These are phyloP conservation scores for Hebeloma cylindrosporum DNA, from an alignment of 768 basidiomycete genomes.

Conservation along the genomic window DNA sequence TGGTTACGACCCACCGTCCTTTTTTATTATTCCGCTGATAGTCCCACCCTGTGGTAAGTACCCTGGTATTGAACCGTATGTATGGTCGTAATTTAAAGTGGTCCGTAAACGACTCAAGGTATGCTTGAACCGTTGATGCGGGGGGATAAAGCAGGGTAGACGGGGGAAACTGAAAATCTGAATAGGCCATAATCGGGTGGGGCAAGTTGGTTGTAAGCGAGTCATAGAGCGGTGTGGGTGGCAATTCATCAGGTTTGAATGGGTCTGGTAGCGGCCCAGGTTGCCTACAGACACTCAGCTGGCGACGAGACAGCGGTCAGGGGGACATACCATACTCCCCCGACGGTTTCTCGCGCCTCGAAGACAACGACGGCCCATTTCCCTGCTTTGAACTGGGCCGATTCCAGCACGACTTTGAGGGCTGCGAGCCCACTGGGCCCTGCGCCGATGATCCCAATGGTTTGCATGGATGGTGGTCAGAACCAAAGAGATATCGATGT, in stretches of 20 bases:
- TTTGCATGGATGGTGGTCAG: no score
- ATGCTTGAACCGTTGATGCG: conserved; percentile 61
- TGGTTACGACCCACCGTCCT: conserved; percentile 57
- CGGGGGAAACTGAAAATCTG: conserved; percentile 64
- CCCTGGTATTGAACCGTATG: conserved; percentile 62
- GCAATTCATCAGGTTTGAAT: conserved; percentile 35
- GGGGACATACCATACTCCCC: conserved; percentile 70
- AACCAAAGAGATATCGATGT: no score
- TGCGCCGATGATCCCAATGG: conserved; percentile 76
- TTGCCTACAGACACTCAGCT: no score
- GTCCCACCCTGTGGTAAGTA: conserved; percentile 46
- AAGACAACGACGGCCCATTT: conserved; percentile 65
- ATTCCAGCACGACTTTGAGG: conserved; percentile 63
- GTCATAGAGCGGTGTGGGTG: conserved; percentile 73
- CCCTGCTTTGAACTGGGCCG: conserved; percentile 52
- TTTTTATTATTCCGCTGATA: conserved; percentile 19
- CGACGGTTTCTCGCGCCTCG: conserved; percentile 64
- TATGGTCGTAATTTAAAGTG: conserved; percentile 60
- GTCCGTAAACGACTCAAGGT: conserved; percentile 65
- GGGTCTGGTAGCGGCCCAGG: no score
- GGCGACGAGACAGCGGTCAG: background rate
- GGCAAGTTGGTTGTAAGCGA: conserved; percentile 82
- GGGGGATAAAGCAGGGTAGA: conserved; percentile 69
- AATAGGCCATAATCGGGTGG: conserved; percentile 73
- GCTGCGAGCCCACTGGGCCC: conserved; percentile 75